Percentiles rank a stretch among this genome's conserved stretches.
phyloP scores from a whole-genome alignment of 2,329 filamentous ascomycete species.

The Zymoseptoria ardabiliae region DNA sequence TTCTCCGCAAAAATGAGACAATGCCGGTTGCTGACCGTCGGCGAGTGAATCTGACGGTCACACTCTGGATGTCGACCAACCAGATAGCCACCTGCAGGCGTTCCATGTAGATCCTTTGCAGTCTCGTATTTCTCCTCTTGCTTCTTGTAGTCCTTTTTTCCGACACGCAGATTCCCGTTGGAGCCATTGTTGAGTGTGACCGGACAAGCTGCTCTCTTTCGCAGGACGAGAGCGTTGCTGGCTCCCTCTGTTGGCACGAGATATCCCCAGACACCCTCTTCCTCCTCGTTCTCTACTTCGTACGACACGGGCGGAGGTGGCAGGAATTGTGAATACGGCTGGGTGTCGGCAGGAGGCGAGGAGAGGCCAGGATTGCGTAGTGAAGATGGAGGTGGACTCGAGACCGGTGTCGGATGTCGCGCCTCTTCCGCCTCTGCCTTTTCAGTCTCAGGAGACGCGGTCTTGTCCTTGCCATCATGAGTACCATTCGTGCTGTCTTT shows the following conservation, averaged over 20 bases:
- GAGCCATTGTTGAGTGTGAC: conserved; percentile 37
- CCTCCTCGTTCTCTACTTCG: conserved; percentile 75
- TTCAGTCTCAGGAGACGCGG: conserved; percentile 53
- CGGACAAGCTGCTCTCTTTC: conserved; percentile 64
- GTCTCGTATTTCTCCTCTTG: conserved; percentile 56
- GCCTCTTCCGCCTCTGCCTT: conserved; percentile 31
- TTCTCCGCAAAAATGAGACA: conserved; percentile 61
- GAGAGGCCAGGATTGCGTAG: conserved; percentile 40
- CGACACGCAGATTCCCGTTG: conserved; percentile 38
- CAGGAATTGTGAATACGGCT: conserved; percentile 72
- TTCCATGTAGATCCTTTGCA: conserved; percentile 41
- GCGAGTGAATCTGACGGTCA: conserved; percentile 61
- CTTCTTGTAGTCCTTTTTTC: conserved; percentile 49
- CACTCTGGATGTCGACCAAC: conserved; percentile 92
- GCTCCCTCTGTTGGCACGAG: conserved; percentile 65
- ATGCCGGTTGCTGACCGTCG: conserved; percentile 81
- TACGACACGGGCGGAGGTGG: conserved; percentile 65
- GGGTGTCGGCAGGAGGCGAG: conserved; percentile 68
- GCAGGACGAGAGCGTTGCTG: conserved; percentile 60
- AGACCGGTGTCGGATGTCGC: conserved; percentile 36
- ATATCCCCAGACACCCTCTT: conserved; percentile 93
- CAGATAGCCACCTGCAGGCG: conserved; percentile 74
- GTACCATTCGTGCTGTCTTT: conserved; percentile 52
- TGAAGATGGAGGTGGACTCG: conserved; percentile 23
- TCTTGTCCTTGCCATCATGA: conserved; percentile 66